A percentile compares a stretch with the other conserved stretches of the same genome.
Evolutionary conservation across 2,329 filamentous ascomycete species (phyloP).

Genomic region (Ophiognomonia clavigignenti-juglandacearum): DNA sequence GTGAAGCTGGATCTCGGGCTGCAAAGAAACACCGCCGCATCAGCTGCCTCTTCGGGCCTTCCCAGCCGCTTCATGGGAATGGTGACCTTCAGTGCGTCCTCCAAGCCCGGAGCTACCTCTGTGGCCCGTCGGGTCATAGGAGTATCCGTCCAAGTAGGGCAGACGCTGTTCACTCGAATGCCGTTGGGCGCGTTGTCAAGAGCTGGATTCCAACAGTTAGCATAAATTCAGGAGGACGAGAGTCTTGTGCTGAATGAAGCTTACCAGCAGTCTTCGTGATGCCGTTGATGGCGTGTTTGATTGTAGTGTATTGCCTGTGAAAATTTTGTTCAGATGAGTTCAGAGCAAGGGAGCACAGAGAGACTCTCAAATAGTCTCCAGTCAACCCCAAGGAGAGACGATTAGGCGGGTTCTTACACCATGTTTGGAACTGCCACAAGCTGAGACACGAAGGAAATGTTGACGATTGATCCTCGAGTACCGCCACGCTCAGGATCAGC

Average conservation of each 20-base stretch:
- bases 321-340: too few species aligned
- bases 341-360: too few species aligned
- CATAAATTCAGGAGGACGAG: too few species aligned
- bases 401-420: slow-evolving; percentile 1
- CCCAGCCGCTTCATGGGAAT: slow-evolving; percentile 7
- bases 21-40: slow-evolving; percentile 7
- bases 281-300: slow-evolving; percentile 7
- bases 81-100: slow-evolving; percentile 3
- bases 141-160: slow-evolving; percentile 8
- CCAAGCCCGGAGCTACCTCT: slow-evolving; percentile 7
- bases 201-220: too few species aligned
- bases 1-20: slow-evolving; percentile 5
- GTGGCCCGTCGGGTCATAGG: slow-evolving; percentile 9
- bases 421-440: slow-evolving; percentile 9
- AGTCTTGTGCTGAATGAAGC: too few species aligned
- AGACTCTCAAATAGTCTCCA: background rate
- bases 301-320: slow-evolving; percentile 7
- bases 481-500: background rate
- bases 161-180: slow-evolving; percentile 6
- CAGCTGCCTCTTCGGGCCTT: slow-evolving; percentile 8
- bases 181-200: slow-evolving; percentile 5
- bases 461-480: slow-evolving; percentile 1
- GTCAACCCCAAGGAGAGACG: too few species aligned
- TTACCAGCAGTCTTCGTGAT: slow-evolving; percentile 10
- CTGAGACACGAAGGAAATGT: background rate